These are phyloP conservation scores for Plasmodium fragile DNA, from an alignment of 169 alveolate species.

Conservation along the genomic window DNA sequence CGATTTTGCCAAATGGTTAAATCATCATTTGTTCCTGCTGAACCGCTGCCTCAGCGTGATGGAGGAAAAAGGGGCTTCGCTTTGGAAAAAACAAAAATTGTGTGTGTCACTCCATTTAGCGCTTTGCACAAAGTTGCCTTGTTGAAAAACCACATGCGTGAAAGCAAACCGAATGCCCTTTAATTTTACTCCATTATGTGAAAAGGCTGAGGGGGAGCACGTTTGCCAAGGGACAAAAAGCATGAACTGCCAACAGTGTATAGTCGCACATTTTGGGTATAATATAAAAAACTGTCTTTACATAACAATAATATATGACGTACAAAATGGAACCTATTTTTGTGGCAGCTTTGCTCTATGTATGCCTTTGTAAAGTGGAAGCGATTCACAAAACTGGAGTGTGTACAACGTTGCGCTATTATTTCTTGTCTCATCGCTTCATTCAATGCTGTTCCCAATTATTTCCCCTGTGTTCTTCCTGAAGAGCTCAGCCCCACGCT, in stretches of 20 bases:
- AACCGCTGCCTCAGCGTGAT: not conserved
- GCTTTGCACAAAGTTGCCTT: not conserved
- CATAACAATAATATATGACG: not conserved
- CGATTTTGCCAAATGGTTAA: slow-evolving; percentile 3
- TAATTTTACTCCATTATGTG: not conserved
- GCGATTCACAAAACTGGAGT: not conserved
- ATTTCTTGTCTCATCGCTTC: not conserved
- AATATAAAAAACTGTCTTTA: not conserved
- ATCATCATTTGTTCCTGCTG: not conserved
- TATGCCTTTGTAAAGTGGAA: not conserved
- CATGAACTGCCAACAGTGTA: not conserved
- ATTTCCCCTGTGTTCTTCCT: not conserved
- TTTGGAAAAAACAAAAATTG: not conserved
- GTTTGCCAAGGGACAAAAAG: not conserved
- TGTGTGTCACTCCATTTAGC: not conserved
- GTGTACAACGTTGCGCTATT: not conserved
- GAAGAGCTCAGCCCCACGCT: not conserved
- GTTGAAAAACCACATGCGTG: not conserved
- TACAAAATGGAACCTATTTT: not conserved
- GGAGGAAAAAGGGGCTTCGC: not conserved
- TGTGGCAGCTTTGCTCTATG: not conserved
- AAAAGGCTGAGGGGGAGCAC: not conserved
- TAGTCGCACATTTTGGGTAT: not conserved
- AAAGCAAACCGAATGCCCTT: not conserved
- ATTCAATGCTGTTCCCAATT: not conserved